Conservation (phyloP, 2,329 filamentous ascomycete genomes). For the Rhynchosporium graminicola region DNA sequence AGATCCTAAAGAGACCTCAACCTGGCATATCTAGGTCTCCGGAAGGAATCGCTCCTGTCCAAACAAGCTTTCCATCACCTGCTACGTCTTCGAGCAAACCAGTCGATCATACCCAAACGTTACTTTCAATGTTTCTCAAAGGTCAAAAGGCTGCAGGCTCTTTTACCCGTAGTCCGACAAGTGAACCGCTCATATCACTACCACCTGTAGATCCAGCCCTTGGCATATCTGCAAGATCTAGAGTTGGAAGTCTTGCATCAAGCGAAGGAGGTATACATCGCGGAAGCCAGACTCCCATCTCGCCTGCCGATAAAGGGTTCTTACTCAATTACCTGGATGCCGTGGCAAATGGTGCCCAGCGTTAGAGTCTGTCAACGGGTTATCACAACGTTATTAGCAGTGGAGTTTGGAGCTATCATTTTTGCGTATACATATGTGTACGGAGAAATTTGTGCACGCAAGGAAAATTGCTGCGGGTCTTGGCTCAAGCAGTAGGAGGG, state of each 20-base stretch:
- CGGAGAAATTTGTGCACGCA: not conserved
- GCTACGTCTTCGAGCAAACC: slow-evolving; percentile 44
- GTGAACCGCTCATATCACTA: slow-evolving; percentile 20
- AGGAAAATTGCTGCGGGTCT: not conserved
- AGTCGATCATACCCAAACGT: slow-evolving; percentile 48
- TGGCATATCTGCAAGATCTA: slow-evolving; percentile 29
- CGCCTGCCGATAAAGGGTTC: slow-evolving; percentile 73
- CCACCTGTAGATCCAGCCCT: slow-evolving; percentile 21
- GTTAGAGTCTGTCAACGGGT: slow-evolving; percentile 11
- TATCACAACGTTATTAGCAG: slow-evolving; percentile 1
- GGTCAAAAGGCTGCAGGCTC: slow-evolving; percentile 20
- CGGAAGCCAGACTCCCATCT: slow-evolving; percentile 57
- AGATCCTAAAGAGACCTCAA: slow-evolving; percentile 54
- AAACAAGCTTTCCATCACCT: slow-evolving; percentile 15
- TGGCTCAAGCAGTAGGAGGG: not conserved
- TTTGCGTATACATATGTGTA: slow-evolving; percentile 14
- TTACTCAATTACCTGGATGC: slow-evolving; percentile 72
- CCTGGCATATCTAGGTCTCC: slow-evolving; percentile 38
- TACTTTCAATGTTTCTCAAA: slow-evolving; percentile 41
- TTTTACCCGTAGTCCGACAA: slow-evolving; percentile 14
- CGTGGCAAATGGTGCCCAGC: slow-evolving; percentile 33
- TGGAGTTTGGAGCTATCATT: slow-evolving; percentile 12
- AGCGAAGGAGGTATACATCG: slow-evolving; percentile 41
- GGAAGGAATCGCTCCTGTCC: slow-evolving; percentile 24
- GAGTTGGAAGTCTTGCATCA: slow-evolving; percentile 39